phyloP scores from a whole-genome alignment of 2,329 filamentous ascomycete species.

The Aspergillus sojae region DNA sequence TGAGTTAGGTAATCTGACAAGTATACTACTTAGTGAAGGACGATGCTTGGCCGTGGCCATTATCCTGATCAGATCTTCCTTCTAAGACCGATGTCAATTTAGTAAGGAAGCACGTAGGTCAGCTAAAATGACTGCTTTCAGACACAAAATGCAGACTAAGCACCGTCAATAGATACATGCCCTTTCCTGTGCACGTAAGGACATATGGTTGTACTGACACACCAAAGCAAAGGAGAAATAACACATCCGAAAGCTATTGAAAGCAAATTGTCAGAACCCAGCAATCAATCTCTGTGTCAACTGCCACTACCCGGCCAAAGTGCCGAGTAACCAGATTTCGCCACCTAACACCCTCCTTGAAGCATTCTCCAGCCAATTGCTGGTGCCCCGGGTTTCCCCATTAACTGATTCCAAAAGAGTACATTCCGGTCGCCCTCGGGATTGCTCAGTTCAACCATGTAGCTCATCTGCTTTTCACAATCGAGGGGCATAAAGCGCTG shows the following conservation, averaged over 20 bases:
- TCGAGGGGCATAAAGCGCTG: neutral
- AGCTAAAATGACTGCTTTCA: too few species aligned
- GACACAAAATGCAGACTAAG: too few species aligned
- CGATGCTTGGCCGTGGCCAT: too few species aligned
- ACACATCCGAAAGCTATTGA: neutral
- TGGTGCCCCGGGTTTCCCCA: neutral
- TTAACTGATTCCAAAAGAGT: neutral
- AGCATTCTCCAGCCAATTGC: slow-evolving; percentile 2
- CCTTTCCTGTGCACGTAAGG: too few species aligned
- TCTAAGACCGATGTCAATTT: too few species aligned
- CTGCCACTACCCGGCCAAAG: neutral
- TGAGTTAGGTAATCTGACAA: too few species aligned
- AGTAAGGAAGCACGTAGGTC: too few species aligned
- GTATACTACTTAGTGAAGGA: too few species aligned
- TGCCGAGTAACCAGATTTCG: neutral
- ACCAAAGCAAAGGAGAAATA: neutral
- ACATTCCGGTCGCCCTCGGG: neutral
- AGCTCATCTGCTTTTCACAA: neutral
- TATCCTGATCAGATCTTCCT: too few species aligned
- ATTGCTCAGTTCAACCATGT: neutral
- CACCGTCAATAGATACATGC: too few species aligned
- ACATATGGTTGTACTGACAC: too few species aligned
- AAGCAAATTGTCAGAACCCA: neutral
- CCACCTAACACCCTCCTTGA: neutral
- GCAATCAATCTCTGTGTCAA: neutral